Percentiles rank a stretch among this genome's conserved stretches.
phyloP scores from a whole-genome alignment of 495 filamentous ascomycete genomes.

The Xylaria acuta region DNA sequence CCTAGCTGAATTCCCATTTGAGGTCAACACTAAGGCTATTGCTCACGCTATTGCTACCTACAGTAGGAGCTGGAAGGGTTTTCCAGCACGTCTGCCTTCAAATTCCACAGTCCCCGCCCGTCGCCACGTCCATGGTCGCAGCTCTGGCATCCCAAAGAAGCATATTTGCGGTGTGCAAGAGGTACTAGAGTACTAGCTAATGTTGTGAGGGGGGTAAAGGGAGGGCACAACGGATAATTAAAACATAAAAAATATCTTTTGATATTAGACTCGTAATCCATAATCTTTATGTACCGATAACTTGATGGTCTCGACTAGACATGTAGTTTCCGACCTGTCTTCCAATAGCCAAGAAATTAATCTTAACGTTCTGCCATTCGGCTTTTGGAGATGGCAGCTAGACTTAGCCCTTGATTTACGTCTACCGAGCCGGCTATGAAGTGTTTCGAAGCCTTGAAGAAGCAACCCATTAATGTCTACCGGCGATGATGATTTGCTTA shows the following conservation, averaged over 20 bases:
- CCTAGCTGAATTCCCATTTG: constrained; percentile 63
- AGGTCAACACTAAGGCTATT: constrained; percentile 65
- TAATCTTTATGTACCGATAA: neutral
- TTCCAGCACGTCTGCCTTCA: constrained; percentile 34
- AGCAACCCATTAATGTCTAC: neutral
- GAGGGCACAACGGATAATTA: neutral
- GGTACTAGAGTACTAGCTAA: neutral
- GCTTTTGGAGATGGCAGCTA: neutral
- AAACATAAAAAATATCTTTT: neutral
- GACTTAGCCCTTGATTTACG: no score
- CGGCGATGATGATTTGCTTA: neutral
- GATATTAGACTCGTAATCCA: neutral
- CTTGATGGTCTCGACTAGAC: neutral
- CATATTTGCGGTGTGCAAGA: neutral
- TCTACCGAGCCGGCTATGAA: no score
- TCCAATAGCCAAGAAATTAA: neutral
- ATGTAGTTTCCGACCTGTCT: neutral
- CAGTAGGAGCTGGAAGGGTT: constrained; percentile 51
- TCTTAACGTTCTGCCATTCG: neutral
- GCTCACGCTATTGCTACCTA: constrained; percentile 71
- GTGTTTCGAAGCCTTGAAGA: neutral
- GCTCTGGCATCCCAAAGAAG: neutral
- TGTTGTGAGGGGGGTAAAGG: neutral
- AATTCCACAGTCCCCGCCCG: neutral
- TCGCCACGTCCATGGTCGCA: neutral